A percentile compares a stretch with the other conserved stretches of the same genome.
phyloP scores from a whole-genome alignment of 1,139 yeast species.

The Geotrichum fermentans region DNA sequence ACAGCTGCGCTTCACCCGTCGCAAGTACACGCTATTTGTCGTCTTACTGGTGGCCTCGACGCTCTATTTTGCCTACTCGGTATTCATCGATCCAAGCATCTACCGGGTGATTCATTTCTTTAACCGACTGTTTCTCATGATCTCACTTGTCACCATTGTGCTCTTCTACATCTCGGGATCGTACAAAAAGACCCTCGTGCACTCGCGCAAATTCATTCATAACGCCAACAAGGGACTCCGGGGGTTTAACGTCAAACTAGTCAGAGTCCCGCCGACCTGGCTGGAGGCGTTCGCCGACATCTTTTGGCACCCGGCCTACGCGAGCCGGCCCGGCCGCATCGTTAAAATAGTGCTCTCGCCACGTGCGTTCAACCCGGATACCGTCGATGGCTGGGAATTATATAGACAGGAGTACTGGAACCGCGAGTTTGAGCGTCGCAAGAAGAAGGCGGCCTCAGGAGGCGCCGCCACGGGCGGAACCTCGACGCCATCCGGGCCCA shows the following conservation, averaged over 20 bases:
- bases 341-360: conserved; percentile 76
- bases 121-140: conserved; percentile 58
- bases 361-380: conserved; percentile 72
- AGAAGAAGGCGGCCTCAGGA: not conserved
- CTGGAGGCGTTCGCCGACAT: conserved; percentile 41
- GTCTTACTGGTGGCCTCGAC: conserved; percentile 43
- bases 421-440: conserved; percentile 65
- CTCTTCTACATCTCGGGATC: conserved; percentile 86
- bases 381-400: conserved; percentile 92
- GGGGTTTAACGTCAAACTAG: conserved; percentile 72
- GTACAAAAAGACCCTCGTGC: conserved; percentile 75
- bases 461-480: not conserved
- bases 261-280: conserved; percentile 59
- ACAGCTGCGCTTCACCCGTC: conserved; percentile 63
- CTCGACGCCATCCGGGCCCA: not conserved
- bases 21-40: conserved; percentile 70
- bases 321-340: conserved; percentile 28
- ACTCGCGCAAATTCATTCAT: conserved; percentile 71
- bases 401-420: conserved; percentile 93
- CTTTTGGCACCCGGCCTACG: conserved; percentile 30
- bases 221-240: conserved; percentile 84
- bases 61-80: conserved; percentile 33
- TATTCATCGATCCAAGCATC: conserved; percentile 34
- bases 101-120: conserved; percentile 36
- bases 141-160: conserved; percentile 63